Percentiles rank a stretch among this genome's conserved stretches.
Conservation (phyloP, 2,329 filamentous ascomycete genomes). For the Raffaelea albimanens region DNA sequence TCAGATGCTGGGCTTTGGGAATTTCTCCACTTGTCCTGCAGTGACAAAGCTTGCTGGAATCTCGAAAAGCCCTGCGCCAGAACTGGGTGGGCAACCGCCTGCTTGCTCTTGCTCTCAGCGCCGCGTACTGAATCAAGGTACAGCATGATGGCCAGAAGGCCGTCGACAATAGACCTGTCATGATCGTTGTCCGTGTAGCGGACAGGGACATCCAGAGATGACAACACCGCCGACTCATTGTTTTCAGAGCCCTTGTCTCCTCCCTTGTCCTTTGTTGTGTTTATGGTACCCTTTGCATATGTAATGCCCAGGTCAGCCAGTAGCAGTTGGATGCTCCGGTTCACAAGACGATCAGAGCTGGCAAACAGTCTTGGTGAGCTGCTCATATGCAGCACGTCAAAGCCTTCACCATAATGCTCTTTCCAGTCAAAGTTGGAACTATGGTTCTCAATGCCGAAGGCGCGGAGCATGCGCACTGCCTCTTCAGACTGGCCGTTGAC, state of each 20-base stretch:
- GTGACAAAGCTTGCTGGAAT: conserved; percentile 30
- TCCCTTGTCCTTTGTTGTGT: conserved; percentile 10
- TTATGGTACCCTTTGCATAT: conserved; percentile 36
- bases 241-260: conserved; percentile 8
- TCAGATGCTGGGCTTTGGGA: background rate
- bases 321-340: conserved; percentile 40
- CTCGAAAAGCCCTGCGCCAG: conserved; percentile 28
- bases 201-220: conserved; percentile 18
- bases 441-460: conserved; percentile 82
- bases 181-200: conserved; percentile 48
- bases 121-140: conserved; percentile 51
- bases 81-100: conserved; percentile 11
- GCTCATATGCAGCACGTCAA: conserved; percentile 68
- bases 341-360: conserved; percentile 35
- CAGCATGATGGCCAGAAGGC: conserved; percentile 43
- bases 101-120: conserved; percentile 12
- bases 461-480: conserved; percentile 60
- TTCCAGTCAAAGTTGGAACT: conserved; percentile 65
- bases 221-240: background rate
- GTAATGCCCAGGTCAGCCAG: conserved; percentile 36
- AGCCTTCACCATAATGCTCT: conserved; percentile 65
- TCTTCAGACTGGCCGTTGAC: conserved; percentile 60
- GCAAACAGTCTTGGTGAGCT: conserved; percentile 40
- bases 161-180: conserved; percentile 34
- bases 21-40: conserved; percentile 27